These are phyloP conservation scores for Elaphomyces granulatus DNA, from an alignment of 495 filamentous ascomycete genomes.

Conservation along the genomic window DNA sequence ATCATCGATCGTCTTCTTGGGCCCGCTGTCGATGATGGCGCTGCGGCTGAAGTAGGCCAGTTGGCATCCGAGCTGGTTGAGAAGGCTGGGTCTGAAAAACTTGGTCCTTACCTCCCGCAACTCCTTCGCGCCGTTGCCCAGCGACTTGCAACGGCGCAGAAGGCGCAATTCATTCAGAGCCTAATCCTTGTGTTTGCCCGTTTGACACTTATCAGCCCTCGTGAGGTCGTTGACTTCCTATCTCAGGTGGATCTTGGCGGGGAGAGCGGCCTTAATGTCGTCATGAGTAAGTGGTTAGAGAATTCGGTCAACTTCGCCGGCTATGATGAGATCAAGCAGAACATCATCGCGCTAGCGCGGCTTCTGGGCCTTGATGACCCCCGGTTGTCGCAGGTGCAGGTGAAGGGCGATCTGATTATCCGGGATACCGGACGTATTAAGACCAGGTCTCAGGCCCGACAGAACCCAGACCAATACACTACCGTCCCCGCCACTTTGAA, in stretches of 20 bases:
- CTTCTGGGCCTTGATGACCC: constrained; percentile 78
- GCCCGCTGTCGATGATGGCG: constrained; percentile 68
- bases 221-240: constrained; percentile 85
- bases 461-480: constrained; percentile 82
- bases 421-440: constrained; percentile 71
- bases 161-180: constrained; percentile 78
- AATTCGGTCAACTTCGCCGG: constrained; percentile 92
- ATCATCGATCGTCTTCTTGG: constrained; percentile 90
- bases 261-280: constrained; percentile 65
- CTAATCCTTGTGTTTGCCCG: constrained; percentile 91
- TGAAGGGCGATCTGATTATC: constrained; percentile 85
- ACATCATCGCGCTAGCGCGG: constrained; percentile 83
- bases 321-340: constrained; percentile 92
- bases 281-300: constrained; percentile 89
- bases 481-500: constrained; percentile 76
- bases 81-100: constrained; percentile 72
- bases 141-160: constrained; percentile 62
- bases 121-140: constrained; percentile 86
- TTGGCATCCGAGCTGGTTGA: constrained; percentile 91
- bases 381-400: constrained; percentile 60
- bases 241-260: constrained; percentile 61
- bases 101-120: constrained; percentile 79
- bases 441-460: constrained; percentile 75
- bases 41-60: constrained; percentile 90
- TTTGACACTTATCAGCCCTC: constrained; percentile 65